Evolutionary conservation across 2,329 filamentous ascomycete species (phyloP).

Genomic region (Fusarium pseudocircinatum): DNA sequence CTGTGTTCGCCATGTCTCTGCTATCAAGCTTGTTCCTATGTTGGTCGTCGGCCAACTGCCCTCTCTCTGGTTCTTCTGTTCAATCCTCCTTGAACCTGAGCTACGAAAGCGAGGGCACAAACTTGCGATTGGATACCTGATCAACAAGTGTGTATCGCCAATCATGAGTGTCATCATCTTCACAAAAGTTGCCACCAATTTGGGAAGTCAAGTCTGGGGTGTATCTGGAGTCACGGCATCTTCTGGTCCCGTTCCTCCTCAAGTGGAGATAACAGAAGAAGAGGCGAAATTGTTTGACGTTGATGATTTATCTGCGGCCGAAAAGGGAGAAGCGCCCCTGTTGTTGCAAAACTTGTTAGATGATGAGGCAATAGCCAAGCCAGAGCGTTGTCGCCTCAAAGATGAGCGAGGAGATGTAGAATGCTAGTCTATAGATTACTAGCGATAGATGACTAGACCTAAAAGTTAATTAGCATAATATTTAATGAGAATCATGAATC

Average conservation of each 20-base stretch:
- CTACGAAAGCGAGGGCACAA: constrained; percentile 30
- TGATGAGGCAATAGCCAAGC: not conserved
- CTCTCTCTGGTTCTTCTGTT: constrained; percentile 32
- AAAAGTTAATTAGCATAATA: not conserved
- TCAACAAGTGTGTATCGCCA: constrained; percentile 36
- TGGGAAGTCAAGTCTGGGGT: constrained; percentile 37
- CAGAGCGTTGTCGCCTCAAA: not conserved
- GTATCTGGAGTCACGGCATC: constrained; percentile 38
- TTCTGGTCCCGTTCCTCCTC: constrained; percentile 4
- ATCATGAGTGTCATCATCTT: constrained; percentile 38
- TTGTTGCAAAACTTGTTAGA: not conserved
- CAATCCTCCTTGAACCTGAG: constrained; percentile 24
- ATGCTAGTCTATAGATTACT: not conserved
- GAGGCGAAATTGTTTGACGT: not conserved
- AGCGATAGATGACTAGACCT: not conserved
- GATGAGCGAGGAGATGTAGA: constrained; percentile 13
- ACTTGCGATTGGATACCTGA: constrained; percentile 24
- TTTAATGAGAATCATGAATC: not conserved
- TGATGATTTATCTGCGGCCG: constrained; percentile 19
- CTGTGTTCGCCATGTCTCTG: not conserved
- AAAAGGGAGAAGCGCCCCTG: constrained; percentile 4
- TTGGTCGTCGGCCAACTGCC: constrained; percentile 27
- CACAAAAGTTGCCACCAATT: constrained; percentile 37
- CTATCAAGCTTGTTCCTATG: constrained; percentile 34
- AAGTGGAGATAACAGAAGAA: not conserved